phyloP scores from a whole-genome alignment of 495 filamentous ascomycete genomes.

The Xylaria venustula region DNA sequence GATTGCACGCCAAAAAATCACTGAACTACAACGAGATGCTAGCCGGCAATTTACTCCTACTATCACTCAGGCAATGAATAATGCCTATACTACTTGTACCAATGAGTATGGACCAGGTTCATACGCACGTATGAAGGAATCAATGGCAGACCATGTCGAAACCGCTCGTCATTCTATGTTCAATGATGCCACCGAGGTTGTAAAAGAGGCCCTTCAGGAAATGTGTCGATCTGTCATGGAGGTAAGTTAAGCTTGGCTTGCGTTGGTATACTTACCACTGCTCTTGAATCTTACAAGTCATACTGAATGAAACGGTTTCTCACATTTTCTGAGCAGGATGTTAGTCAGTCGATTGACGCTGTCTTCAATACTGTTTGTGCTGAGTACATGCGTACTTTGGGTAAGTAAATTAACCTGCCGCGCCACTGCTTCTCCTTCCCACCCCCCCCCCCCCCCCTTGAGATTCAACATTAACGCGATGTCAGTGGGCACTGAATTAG shows the following conservation, averaged over 20 bases:
- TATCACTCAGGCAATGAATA: slow-evolving; percentile 45
- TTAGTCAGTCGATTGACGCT: background rate
- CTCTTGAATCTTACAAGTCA: background rate
- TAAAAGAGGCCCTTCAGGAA: slow-evolving; percentile 34
- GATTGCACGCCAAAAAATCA: slow-evolving; percentile 34
- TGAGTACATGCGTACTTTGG: slow-evolving; percentile 7
- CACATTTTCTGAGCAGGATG: background rate
- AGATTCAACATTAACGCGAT: background rate
- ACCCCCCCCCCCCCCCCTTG: background rate
- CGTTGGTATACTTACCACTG: background rate
- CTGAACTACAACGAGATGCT: slow-evolving; percentile 50
- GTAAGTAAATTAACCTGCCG: background rate
- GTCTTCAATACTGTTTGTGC: background rate
- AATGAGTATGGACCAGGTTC: slow-evolving; percentile 49
- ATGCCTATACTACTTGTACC: slow-evolving; percentile 49
- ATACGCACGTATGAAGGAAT: slow-evolving; percentile 54
- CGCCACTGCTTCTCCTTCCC: too few species aligned
- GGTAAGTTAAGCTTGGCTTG: background rate
- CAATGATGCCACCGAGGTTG: slow-evolving; percentile 39
- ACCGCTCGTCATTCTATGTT: slow-evolving; percentile 50
- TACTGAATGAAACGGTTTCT: too few species aligned
- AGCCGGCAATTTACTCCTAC: slow-evolving; percentile 56
- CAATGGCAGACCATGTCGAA: slow-evolving; percentile 53
- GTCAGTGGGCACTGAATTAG: background rate
- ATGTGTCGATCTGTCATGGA: slow-evolving; percentile 29